Conservation (phyloP, 1,284 basidiomycete species). For the Lentinus polychrous region DNA sequence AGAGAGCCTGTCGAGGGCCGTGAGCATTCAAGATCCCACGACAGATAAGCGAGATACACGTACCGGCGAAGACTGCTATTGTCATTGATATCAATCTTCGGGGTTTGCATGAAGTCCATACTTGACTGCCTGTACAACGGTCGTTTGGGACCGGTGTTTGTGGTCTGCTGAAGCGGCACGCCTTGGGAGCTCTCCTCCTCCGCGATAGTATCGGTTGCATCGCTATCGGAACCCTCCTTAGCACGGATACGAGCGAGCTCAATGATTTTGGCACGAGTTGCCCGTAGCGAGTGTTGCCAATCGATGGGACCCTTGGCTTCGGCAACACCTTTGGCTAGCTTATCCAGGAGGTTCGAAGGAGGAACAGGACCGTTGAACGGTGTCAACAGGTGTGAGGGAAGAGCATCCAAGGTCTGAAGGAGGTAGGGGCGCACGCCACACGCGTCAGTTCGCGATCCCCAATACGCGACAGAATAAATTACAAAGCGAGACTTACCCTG, state of each 20-base stretch:
- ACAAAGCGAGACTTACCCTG: constrained; percentile 40
- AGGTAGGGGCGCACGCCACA: constrained; percentile 8
- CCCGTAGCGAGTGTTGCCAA: constrained; percentile 74
- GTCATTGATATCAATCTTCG: constrained; percentile 39
- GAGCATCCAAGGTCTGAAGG: constrained; percentile 66
- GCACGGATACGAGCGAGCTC: constrained; percentile 61
- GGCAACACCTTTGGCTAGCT: constrained; percentile 67
- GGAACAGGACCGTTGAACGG: constrained; percentile 76
- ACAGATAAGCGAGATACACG: constrained; percentile 19
- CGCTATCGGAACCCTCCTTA: constrained; percentile 39
- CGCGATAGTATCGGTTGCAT: constrained; percentile 28
- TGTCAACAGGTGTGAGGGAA: constrained; percentile 74
- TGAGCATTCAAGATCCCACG: constrained; percentile 8
- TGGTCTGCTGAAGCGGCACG: constrained; percentile 32
- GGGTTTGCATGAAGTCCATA: constrained; percentile 70
- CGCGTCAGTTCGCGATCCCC: constrained; percentile 8
- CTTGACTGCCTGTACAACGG: constrained; percentile 73
- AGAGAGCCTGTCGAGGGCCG: constrained; percentile 42
- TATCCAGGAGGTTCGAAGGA: constrained; percentile 76
- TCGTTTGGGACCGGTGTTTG: constrained; percentile 38
- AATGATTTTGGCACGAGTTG: constrained; percentile 72
- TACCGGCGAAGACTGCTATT: constrained; percentile 58
- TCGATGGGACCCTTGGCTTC: constrained; percentile 64
- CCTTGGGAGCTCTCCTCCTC: constrained; percentile 31
- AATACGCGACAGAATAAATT: neutral